Evolutionary conservation across 805 yeast genomes (phyloP), one percentile per base, ranked within the genome.

Genomic region (Maudiozyma bulderi): DNA sequence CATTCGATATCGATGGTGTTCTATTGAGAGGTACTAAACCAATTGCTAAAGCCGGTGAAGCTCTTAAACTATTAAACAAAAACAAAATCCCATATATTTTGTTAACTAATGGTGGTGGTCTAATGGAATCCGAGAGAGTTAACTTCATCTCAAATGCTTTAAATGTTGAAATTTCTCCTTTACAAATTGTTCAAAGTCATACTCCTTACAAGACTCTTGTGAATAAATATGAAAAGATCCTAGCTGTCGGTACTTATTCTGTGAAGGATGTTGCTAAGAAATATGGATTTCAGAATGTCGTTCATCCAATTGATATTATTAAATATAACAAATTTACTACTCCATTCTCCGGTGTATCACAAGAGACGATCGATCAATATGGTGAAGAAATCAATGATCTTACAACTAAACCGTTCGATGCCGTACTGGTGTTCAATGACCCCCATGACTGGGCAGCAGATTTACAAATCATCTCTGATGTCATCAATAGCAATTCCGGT

Each of bases 51-150:
- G 96, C 95, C 1, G 69, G 68, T 10, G 73, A 73, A 14, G 84
- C 95, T 0, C 67, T 86, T 32, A 62, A 71, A 44, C 61, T 77
- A 14, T 69, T 90, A 43, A 70, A 81, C 42, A 53, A 72, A 7
- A 60, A 73, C 26, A 72, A 74, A 15, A 70, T 88, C 6, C 96
- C 97, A 1, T 90, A 80, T 68, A 78, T 88, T n/a, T 61, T 90
- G 40, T 72, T 90, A 61, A 89, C 96, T 7, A 89, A 90, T 63
- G 96, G 97, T 15, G 96, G 96, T 6, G 96, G 97, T 2, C 74
- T 74, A 33, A 66, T 76, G 10, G 97, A 89, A 59, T 52, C 58
- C 5, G 74, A 72, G n/a, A 70, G 95, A 42, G 79, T 81, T 2
- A 69, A 71, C 2, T 75, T 73, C 34, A 62, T 86, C 3, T 73